A percentile compares a stretch with the other conserved stretches of the same genome.
These are phyloP conservation scores for Phyllosticta ampelicida DNA, from an alignment of 2,329 filamentous ascomycete genomes.

Conservation along the genomic window DNA sequence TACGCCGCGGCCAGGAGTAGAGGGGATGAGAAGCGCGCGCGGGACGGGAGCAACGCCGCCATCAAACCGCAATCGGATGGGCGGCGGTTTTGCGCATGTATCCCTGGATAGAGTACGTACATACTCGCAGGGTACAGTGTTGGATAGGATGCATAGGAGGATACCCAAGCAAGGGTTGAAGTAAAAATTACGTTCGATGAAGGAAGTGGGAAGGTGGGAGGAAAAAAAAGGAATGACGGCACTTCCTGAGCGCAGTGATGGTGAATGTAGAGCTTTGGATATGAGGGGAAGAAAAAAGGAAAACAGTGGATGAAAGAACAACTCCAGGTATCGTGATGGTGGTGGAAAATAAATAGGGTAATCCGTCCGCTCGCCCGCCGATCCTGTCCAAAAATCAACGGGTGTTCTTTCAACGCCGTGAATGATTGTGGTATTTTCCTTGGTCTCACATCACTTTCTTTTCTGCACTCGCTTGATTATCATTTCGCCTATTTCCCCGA, in stretches of 20 bases:
- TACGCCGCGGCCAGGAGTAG: too few species aligned
- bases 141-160: too few species aligned
- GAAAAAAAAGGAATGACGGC: background rate
- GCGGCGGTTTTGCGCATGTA: too few species aligned
- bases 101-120: too few species aligned
- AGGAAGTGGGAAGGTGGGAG: background rate
- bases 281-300: background rate
- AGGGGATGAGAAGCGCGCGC: too few species aligned
- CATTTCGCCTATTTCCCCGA: too few species aligned
- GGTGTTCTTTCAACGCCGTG: constrained; percentile 3
- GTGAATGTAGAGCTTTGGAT: background rate
- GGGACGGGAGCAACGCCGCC: too few species aligned
- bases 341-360: background rate
- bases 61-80: too few species aligned
- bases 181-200: too few species aligned
- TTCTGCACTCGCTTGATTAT: background rate
- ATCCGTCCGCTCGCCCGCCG: background rate
- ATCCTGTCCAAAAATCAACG: background rate
- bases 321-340: background rate
- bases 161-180: too few species aligned
- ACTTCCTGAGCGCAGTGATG: background rate
- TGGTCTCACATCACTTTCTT: too few species aligned
- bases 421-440: background rate
- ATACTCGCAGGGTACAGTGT: too few species aligned
- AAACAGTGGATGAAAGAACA: background rate